Base-by-base conservation (phyloP, 2,329 filamentous ascomycete species). In the Trichophyton schoenleinii region DNA sequence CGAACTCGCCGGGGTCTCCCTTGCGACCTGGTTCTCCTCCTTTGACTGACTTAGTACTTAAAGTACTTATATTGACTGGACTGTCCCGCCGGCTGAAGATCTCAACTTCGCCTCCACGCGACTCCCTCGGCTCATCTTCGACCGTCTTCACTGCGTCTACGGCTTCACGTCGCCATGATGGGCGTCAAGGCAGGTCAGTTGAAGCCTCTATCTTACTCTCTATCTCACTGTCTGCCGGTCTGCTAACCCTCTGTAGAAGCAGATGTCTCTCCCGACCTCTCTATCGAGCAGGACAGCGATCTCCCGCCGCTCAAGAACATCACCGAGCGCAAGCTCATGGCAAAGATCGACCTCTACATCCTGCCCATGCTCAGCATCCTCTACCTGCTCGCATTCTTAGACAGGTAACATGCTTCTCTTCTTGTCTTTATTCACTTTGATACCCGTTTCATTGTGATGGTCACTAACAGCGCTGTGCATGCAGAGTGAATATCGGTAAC, bases 401-500 rank as follows among this genome's bases (percentile, higher is more conserved):
- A 79, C 63, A 73, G 76, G 76, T 77, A 73, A 59, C 70, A 62
- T 57, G 4, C 20, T 22, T 13, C 20, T 52, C 15, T 11, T 7
- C 28, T 9, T 52, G 22, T 28, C 18, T 5, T 18, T 46, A 9
- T 34, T 15, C 41, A 7, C 57, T 22, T 22, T 20, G 22, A 28
- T 28, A 28, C 25, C 25, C 25, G 2, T 28, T 28, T 31, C 28
- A 8, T 7, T 31, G 18, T 15, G 4, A 49, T 15, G 31, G 1
- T 31, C n/a, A 28, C 28, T 36, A 28, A 55, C n/a, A 8, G 15
- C 11, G 28, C 1, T 3, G 15, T 1, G 28, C 11, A n/a, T 62
- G 34, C 64, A 76, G 88, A 57, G 87, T 91, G 70, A 92, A 91
- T 70, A 89, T 92, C 68, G 86, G 85, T 72, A 91, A 91, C 73